Conservation (phyloP, 352 stramenopile species). For the Thalassiosira sp. region DNA sequence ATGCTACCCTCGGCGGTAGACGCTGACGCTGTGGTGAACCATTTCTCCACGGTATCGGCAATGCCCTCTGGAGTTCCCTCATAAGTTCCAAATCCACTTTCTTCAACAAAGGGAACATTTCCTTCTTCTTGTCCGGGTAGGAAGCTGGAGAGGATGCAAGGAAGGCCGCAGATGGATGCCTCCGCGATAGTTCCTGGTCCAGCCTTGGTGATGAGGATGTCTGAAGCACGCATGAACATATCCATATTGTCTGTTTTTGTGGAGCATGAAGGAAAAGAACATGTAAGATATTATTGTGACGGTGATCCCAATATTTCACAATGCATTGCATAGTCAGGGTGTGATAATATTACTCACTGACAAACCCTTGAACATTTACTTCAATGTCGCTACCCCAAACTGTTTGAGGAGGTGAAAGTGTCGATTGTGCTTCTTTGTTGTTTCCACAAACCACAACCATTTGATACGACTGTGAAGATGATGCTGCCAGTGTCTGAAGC, state of each 20-base stretch:
- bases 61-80: constrained; percentile 78
- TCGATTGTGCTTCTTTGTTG: constrained; percentile 73
- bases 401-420: constrained; percentile 54
- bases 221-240: constrained; percentile 85
- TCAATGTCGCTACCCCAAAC: constrained; percentile 69
- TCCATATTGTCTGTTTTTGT: constrained; percentile 89
- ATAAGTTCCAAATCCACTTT: constrained; percentile 84
- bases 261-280: no score
- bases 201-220: constrained; percentile 86
- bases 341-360: no score
- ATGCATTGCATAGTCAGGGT: no score
- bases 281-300: no score
- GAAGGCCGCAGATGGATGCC: constrained; percentile 83
- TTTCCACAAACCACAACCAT: constrained; percentile 86
- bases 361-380: constrained; percentile 83
- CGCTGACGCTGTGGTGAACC: constrained; percentile 70
- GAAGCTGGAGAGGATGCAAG: constrained; percentile 82
- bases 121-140: constrained; percentile 81
- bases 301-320: no score
- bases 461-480: constrained; percentile 56
- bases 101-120: constrained; percentile 84
- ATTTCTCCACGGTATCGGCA: constrained; percentile 80
- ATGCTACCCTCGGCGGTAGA: constrained; percentile 32
- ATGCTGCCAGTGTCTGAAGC: constrained; percentile 38
- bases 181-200: constrained; percentile 87